phyloP scores from a whole-genome alignment of 1,284 basidiomycete species.

The Sporisorium reilianum region DNA sequence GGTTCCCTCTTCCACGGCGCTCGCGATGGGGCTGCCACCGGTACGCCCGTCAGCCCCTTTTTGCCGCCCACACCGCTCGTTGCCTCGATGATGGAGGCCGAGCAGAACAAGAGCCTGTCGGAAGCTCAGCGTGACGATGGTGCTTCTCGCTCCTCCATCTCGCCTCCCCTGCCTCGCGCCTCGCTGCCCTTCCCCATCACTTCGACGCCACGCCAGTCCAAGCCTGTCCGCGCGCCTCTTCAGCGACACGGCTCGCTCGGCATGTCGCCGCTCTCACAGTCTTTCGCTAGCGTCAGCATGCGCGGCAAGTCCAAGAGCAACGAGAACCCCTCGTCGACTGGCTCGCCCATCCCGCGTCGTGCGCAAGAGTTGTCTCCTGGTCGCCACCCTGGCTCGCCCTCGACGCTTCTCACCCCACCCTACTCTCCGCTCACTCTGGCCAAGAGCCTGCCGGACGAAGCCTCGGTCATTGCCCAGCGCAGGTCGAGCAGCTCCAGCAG shows the following conservation, averaged over 20 bases:
- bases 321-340: slow-evolving; percentile 30
- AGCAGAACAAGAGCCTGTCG: slow-evolving; percentile 31
- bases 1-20: slow-evolving; percentile 57
- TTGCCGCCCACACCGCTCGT: slow-evolving; percentile 61
- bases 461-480: slow-evolving; percentile 23
- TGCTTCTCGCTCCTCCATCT: slow-evolving; percentile 16
- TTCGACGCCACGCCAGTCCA: slow-evolving; percentile 30
- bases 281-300: slow-evolving; percentile 58
- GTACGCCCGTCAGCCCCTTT: slow-evolving; percentile 61
- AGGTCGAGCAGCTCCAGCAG: slow-evolving; percentile 47
- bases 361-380: slow-evolving; percentile 30
- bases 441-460: slow-evolving; percentile 43
- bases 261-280: slow-evolving; percentile 56
- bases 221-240: slow-evolving; percentile 32
- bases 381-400: slow-evolving; percentile 33
- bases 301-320: slow-evolving; percentile 49
- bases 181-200: slow-evolving; percentile 28
- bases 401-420: slow-evolving; percentile 52
- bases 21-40: slow-evolving; percentile 61
- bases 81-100: slow-evolving; percentile 48
- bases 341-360: slow-evolving; percentile 39
- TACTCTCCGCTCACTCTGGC: slow-evolving; percentile 48
- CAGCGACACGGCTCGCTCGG: slow-evolving; percentile 52
- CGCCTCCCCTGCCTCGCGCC: slow-evolving; percentile 18
- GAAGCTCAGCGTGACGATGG: slow-evolving; percentile 11